Evolutionary conservation across 225 moss, liverwort and hornwort genomes (phyloP), one percentile per base, ranked within the genome.

Genomic region (Sphagnum contortum): DNA sequence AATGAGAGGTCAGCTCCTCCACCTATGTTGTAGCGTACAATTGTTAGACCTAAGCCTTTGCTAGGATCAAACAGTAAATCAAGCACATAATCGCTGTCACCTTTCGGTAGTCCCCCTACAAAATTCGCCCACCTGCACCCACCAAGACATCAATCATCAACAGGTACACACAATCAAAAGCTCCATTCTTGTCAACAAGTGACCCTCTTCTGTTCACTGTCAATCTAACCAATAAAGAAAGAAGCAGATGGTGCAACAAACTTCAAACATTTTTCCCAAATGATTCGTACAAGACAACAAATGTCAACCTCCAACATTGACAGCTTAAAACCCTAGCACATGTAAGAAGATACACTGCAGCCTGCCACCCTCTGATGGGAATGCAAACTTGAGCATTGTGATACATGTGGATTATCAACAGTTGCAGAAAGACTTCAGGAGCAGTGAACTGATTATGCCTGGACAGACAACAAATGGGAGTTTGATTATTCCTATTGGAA

Each of bases 81-180:
- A 48, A 93, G 44, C 51, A 93, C 87, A 51, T 76, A 84, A 64
- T 91, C 80, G 64, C 75, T 71, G 64, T 98, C 91, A 51, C 74
- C 74, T 67, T 82, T 77, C 7, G 89, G 86, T 56, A 93, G 75
- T 60, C 98, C 98, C 57, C 98, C 98, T 9, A 88, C 91, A 75
- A 98, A 98, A 70, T 98, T 92, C 49, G 91, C 98, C 98, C 98
- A 98, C 98, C 98, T 98, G 91, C 73, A 64, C 53, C 8, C 63
- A 47, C 12, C 14, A 57, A 57, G 59, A 55, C 61, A 69, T 53
- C 70, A 44, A 12, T 5, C 9, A 8, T 8, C 11, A 61, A 45
- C 44, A 9, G 9, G 11, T 45, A 61, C 47, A 45, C 45, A 6
- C 2, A 3, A 6, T 9, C 13, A 62, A 7, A 65, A 9, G 12